Percentiles rank a stretch among this genome's conserved stretches.
phyloP scores from a whole-genome alignment of 2,329 filamentous ascomycete species.

The Biscogniauxia marginata region DNA sequence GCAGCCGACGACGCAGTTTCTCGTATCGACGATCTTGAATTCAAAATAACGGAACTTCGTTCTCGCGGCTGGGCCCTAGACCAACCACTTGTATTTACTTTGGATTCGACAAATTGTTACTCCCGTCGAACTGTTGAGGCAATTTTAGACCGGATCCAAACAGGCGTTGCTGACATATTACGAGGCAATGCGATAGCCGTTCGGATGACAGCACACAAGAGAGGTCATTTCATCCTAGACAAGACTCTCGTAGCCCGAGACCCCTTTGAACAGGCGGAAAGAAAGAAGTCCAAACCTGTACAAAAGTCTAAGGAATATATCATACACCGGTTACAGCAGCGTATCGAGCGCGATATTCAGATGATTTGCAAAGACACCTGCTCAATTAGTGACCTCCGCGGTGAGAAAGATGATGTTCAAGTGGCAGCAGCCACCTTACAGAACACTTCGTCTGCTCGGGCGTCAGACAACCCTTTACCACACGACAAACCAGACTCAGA shows the following conservation, averaged over 20 bases:
- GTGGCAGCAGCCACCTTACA: neutral
- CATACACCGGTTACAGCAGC: constrained; percentile 41
- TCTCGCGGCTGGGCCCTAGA: constrained; percentile 46
- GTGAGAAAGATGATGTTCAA: constrained; percentile 2
- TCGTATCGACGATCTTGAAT: constrained; percentile 46
- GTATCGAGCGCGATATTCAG: constrained; percentile 48
- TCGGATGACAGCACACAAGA: constrained; percentile 49
- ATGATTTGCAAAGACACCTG: constrained; percentile 53
- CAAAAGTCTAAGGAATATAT: constrained; percentile 40
- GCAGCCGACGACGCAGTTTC: constrained; percentile 41
- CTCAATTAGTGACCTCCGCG: constrained; percentile 36
- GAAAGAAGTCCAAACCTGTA: constrained; percentile 32
- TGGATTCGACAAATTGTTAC: constrained; percentile 42
- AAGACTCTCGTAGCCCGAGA: constrained; percentile 44
- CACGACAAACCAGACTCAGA: neutral
- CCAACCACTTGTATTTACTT: constrained; percentile 44
- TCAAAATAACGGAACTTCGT: constrained; percentile 46
- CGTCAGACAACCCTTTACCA: neutral
- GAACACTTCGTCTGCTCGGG: too few relatives aligned
- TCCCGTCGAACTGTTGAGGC: constrained; percentile 47
- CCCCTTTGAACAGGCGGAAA: constrained; percentile 32
- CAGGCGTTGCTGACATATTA: constrained; percentile 48
- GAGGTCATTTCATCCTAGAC: constrained; percentile 53
- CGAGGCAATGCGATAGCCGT: constrained; percentile 46
- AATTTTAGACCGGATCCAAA: constrained; percentile 50